These are phyloP conservation scores for Ascobolus immersus DNA, from an alignment of 495 filamentous ascomycete genomes.

Conservation along the genomic window DNA sequence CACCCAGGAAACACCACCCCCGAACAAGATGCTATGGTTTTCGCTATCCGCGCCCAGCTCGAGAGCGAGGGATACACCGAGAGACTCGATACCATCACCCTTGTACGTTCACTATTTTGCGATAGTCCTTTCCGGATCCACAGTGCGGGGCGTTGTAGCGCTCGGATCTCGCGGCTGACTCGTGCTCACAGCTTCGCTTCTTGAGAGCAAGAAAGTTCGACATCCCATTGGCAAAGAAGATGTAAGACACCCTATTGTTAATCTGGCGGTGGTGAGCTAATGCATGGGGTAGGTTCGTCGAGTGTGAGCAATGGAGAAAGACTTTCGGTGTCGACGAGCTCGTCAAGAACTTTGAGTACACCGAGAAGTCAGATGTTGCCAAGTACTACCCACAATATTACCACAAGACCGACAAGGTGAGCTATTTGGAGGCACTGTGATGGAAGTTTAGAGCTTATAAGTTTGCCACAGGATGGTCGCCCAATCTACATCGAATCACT, in stretches of 20 bases:
- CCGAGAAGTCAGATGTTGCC: slow-evolving; percentile 66
- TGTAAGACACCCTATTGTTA: slow-evolving; percentile 29
- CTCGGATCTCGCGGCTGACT: not conserved
- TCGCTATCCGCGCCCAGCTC: slow-evolving; percentile 57
- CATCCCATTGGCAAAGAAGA: slow-evolving; percentile 54
- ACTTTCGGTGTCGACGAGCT: slow-evolving; percentile 71
- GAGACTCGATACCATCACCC: slow-evolving; percentile 66
- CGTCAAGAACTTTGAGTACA: slow-evolving; percentile 56
- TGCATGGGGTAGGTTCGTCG: slow-evolving; percentile 44
- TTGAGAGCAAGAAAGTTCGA: slow-evolving; percentile 88
- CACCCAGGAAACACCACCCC: slow-evolving; percentile 75
- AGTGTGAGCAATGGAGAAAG: slow-evolving; percentile 75
- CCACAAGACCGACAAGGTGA: slow-evolving; percentile 92
- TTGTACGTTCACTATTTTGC: slow-evolving; percentile 27
- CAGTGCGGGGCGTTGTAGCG: not conserved
- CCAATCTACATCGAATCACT: slow-evolving; percentile 93
- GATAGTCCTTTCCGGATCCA: not conserved
- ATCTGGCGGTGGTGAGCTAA: slow-evolving; percentile 7
- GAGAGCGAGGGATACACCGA: slow-evolving; percentile 65
- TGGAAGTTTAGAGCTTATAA: not conserved
- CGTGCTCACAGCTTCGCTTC: slow-evolving; percentile 42
- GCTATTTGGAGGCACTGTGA: slow-evolving; percentile 3
- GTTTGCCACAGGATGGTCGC: slow-evolving; percentile 48
- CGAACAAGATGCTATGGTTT: slow-evolving; percentile 72
- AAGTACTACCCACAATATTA: slow-evolving; percentile 97